These are phyloP conservation scores for Rhizopogon rudus DNA, from an alignment of 768 basidiomycete genomes.

Conservation along the genomic window DNA sequence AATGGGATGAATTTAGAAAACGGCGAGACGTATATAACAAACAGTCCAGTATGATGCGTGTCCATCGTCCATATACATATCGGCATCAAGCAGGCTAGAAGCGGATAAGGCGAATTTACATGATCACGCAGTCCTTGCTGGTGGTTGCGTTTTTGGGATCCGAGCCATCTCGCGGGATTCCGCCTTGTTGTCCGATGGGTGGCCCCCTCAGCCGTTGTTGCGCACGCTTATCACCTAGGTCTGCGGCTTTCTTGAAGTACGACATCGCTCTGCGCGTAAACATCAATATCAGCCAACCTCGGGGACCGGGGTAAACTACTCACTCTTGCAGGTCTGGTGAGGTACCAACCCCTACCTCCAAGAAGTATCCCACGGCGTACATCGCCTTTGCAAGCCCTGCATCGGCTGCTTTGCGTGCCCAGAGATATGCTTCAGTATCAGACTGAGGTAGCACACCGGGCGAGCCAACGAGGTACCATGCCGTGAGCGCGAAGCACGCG, in stretches of 20 bases:
- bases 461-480: constrained; percentile 99
- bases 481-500: constrained; percentile 96
- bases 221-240: constrained; percentile 92
- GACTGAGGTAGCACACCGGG: constrained; percentile 97
- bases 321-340: constrained; percentile 61
- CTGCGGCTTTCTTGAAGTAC: constrained; percentile 90
- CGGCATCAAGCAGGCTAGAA: background rate
- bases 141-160: constrained; percentile 48
- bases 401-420: constrained; percentile 96
- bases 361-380: constrained; percentile 97
- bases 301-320: constrained; percentile 23
- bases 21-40: background rate
- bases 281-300: background rate
- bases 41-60: background rate
- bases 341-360: constrained; percentile 91
- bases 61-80: constrained; percentile 1
- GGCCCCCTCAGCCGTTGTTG: constrained; percentile 71
- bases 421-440: constrained; percentile 96
- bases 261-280: constrained; percentile 47
- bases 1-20: background rate
- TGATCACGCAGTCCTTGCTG: constrained; percentile 84
- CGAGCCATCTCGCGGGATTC: constrained; percentile 51
- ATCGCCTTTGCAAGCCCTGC: constrained; percentile 90
- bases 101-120: constrained; percentile 38
- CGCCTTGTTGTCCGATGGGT: constrained; percentile 51